Conservation (phyloP, 768 basidiomycete genomes). For the Psilocybe sp. region DNA sequence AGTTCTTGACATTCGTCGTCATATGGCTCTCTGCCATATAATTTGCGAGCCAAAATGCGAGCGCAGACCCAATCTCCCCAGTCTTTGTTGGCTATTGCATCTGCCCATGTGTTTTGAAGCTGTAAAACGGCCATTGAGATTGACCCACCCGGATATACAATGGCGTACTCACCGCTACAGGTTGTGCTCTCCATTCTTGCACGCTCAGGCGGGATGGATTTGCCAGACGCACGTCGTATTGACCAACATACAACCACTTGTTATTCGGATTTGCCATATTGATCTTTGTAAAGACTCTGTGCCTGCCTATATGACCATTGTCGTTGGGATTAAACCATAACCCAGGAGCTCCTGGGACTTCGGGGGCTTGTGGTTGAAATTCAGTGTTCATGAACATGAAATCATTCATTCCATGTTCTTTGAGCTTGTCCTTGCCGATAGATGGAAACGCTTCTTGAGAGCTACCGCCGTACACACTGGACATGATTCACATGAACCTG, state of each 20-base stretch:
- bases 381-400: constrained; percentile 25
- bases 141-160: background rate
- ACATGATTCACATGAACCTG: constrained; percentile 19
- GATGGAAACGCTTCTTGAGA: constrained; percentile 13
- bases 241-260: constrained; percentile 33
- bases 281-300: constrained; percentile 29
- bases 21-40: constrained; percentile 8
- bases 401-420: constrained; percentile 21
- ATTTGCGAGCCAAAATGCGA: constrained; percentile 10
- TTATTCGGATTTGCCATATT: constrained; percentile 12
- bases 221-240: constrained; percentile 28
- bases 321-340: constrained; percentile 17
- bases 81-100: constrained; percentile 5
- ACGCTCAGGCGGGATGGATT: constrained; percentile 32
- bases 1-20: constrained; percentile 5
- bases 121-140: background rate
- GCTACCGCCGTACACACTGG: constrained; percentile 22
- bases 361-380: constrained; percentile 25
- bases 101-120: constrained; percentile 15
- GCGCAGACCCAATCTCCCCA: constrained; percentile 11
- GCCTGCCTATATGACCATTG: constrained; percentile 22
- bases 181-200: constrained; percentile 15
- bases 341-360: constrained; percentile 27
- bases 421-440: constrained; percentile 13
- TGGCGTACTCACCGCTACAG: constrained; percentile 12